These are phyloP conservation scores for Ceratocystis harringtonii DNA, from an alignment of 2,329 filamentous ascomycete species.

Conservation along the genomic window DNA sequence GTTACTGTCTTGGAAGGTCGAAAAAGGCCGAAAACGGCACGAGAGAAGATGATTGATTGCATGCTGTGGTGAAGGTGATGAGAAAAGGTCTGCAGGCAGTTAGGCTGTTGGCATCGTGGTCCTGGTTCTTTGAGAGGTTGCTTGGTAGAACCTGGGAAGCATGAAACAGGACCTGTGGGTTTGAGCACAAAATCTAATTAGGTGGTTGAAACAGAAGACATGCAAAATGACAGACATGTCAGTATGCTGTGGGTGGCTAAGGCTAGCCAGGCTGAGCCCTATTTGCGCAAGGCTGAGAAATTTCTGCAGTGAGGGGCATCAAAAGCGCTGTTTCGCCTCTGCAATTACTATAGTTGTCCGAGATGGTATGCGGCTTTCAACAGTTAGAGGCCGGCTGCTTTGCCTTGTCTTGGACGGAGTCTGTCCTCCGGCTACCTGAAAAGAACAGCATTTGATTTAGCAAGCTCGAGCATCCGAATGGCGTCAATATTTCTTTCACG, in stretches of 20 bases:
- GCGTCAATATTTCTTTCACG: too few relatives aligned
- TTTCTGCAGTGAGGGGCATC: background rate
- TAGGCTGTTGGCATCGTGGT: slow-evolving; percentile 2
- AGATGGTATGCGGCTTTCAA: background rate
- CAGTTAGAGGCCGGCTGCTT: background rate
- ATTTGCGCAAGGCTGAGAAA: background rate
- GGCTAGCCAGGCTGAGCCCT: background rate
- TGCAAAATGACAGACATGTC: background rate
- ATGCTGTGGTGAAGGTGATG: slow-evolving; percentile 20
- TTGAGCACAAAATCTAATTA: too few relatives aligned
- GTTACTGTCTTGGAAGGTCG: slow-evolving; percentile 17
- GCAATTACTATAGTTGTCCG: background rate
- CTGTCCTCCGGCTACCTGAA: background rate
- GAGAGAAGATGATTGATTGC: background rate
- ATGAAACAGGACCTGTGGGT: background rate
- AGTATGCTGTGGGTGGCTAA: background rate
- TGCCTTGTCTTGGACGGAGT: background rate
- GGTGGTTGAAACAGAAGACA: background rate
- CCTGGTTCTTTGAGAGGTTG: background rate
- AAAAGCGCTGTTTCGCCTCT: too few relatives aligned
- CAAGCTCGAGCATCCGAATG: background rate
- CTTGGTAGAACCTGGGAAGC: background rate
- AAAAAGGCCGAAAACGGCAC: background rate
- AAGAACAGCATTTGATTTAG: background rate
- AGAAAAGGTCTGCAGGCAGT: slow-evolving; percentile 22